Evolutionary conservation across 148 eudicot species (phyloP).

Genomic region (Rhododendron ferrugineum): DNA sequence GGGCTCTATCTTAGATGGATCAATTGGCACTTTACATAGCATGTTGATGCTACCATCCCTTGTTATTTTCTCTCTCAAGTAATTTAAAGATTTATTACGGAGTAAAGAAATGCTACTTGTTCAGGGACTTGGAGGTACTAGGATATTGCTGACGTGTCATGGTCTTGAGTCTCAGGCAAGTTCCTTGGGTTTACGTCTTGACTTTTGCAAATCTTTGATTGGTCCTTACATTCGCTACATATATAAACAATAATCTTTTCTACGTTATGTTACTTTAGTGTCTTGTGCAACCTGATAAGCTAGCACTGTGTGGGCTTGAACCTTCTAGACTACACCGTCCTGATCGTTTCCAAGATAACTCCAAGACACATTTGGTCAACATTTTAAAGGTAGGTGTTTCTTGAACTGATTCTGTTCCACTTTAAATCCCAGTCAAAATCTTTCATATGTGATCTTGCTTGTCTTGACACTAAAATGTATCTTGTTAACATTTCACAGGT

Average conservation of each 20-base stretch:
- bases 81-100: background rate
- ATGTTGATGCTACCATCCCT: background rate
- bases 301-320: slow-evolving; percentile 64
- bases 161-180: slow-evolving; percentile 50
- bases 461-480: slow-evolving; percentile 21
- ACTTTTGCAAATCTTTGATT: background rate
- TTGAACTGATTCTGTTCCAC: background rate
- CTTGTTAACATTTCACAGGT: slow-evolving; percentile 51
- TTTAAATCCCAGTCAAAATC: background rate
- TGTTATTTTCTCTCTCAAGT: background rate
- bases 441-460: background rate
- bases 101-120: slow-evolving; percentile 4
- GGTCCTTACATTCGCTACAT: background rate
- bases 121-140: slow-evolving; percentile 56
- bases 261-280: slow-evolving; percentile 27
- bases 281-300: slow-evolving; percentile 63
- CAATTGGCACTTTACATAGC: background rate
- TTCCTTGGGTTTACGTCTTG: background rate
- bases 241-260: background rate
- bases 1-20: background rate
- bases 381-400: slow-evolving; percentile 46
- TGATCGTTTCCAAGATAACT: slow-evolving; percentile 68
- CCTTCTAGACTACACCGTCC: slow-evolving; percentile 50
- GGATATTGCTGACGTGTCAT: slow-evolving; percentile 58
- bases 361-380: slow-evolving; percentile 43